Evolutionary conservation across 1,139 yeast genomes (phyloP).

Genomic region (Candida pseudoviswanathii): DNA sequence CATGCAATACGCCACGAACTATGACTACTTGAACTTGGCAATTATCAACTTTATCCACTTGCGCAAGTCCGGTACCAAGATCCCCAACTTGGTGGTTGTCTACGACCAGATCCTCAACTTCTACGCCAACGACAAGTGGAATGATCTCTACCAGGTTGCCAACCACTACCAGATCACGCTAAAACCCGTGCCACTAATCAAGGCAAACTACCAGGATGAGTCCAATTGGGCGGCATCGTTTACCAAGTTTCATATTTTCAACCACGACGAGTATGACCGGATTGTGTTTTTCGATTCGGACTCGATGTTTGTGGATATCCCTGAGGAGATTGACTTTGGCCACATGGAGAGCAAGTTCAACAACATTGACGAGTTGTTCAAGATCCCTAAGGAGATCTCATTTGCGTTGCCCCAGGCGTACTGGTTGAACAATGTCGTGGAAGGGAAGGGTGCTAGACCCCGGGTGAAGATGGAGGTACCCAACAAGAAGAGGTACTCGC

Average conservation of each 20-base stretch:
- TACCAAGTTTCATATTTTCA: slow-evolving; percentile 57
- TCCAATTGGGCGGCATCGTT: slow-evolving; percentile 53
- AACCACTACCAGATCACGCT: slow-evolving; percentile 22
- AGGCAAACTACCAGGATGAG: slow-evolving; percentile 19
- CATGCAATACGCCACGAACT: slow-evolving; percentile 40
- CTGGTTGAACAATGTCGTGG: slow-evolving; percentile 30
- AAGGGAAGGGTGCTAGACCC: slow-evolving; percentile 18
- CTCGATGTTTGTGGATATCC: slow-evolving; percentile 30
- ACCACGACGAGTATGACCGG: slow-evolving; percentile 45
- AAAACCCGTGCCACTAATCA: slow-evolving; percentile 22
- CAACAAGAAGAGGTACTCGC: slow-evolving; percentile 13
- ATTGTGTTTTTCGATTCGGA: slow-evolving; percentile 48
- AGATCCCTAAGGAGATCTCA: slow-evolving; percentile 28
- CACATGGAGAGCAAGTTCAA: slow-evolving; percentile 14
- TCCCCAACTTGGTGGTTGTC: slow-evolving; percentile 30
- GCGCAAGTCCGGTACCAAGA: slow-evolving; percentile 22
- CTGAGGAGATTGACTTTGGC: slow-evolving; percentile 14
- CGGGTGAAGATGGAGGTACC: slow-evolving; percentile 21
- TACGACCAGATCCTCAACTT: slow-evolving; percentile 23
- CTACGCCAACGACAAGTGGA: slow-evolving; percentile 18
- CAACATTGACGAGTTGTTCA: slow-evolving; percentile 37
- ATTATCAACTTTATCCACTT: slow-evolving; percentile 31
- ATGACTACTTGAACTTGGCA: slow-evolving; percentile 36
- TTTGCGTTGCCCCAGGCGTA: slow-evolving; percentile 42
- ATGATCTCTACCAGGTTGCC: slow-evolving; percentile 16